Conservation (phyloP, 805 yeast genomes). For the Lipomyces chichibuensis region DNA sequence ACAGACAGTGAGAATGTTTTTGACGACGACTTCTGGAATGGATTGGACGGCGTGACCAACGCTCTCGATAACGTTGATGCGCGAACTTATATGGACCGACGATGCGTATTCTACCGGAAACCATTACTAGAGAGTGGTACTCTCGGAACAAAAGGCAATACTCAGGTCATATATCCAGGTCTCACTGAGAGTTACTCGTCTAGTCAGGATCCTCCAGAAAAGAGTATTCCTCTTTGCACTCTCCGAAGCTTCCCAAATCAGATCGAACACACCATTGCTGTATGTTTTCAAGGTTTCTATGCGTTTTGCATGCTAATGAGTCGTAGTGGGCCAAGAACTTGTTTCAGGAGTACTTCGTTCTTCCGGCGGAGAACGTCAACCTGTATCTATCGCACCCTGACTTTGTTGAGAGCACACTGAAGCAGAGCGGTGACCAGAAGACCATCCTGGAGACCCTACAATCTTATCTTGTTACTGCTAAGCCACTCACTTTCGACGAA, state of each 20-base stretch:
- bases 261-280: slow-evolving; percentile 96
- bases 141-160: slow-evolving; percentile 96
- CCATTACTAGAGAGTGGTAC: slow-evolving; percentile 96
- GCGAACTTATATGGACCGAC: slow-evolving; percentile 94
- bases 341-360: slow-evolving; percentile 89
- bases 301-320: not conserved
- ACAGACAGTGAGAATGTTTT: slow-evolving; percentile 87
- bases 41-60: slow-evolving; percentile 86
- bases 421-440: slow-evolving; percentile 90
- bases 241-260: slow-evolving; percentile 96
- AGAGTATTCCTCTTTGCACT: slow-evolving; percentile 95
- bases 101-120: slow-evolving; percentile 90
- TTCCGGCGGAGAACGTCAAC: slow-evolving; percentile 92
- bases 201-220: slow-evolving; percentile 98
- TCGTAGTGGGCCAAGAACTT: slow-evolving; percentile 84
- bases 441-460: slow-evolving; percentile 77
- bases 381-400: slow-evolving; percentile 87
- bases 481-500: slow-evolving; percentile 89
- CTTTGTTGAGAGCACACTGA: slow-evolving; percentile 86
- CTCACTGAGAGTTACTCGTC: slow-evolving; percentile 95
- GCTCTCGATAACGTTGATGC: slow-evolving; percentile 98
- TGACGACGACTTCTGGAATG: slow-evolving; percentile 81
- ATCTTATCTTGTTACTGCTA: slow-evolving; percentile 68
- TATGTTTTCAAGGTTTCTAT: not conserved
- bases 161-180: slow-evolving; percentile 92